Evolutionary conservation across 2,329 filamentous ascomycete species (phyloP), one percentile per base, ranked within the genome.

Genomic region (Daldinia sp.): DNA sequence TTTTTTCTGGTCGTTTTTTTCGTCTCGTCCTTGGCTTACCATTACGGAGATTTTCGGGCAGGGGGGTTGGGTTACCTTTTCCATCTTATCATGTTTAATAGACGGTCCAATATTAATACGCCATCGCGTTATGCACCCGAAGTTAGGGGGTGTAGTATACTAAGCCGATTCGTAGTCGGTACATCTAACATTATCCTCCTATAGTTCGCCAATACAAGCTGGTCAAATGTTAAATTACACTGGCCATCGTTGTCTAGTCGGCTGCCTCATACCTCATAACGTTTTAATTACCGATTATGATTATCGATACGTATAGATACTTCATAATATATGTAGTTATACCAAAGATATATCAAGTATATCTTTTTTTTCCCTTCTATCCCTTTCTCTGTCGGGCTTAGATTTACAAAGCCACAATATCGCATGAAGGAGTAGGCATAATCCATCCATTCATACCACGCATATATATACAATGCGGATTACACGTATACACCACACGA

Each of bases 191-290:
- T 30, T 27, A 2, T 32, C 34, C 48, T 35, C 30, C 49, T 64
- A 65, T 64, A 61, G 41, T 53, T 49, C 34, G 30, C 35, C 57
- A 53, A 64, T 45, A 53, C 10, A 50, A 57, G 30, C 29, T 61
- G 57, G 64, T 49, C 34, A 35, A 67, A 64, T 62, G 39, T 61
- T 67, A 60, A 65, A 65, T 53, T 63, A 43, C 41, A 15, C 45
- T 58, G 27, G 48, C 30, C 27, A 61, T 61, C 61, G 64, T 43
- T 52, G 35, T 59, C 21, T 37, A 30, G 50, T 56, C 54, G 60
- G 64, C 39, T 45, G 53, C 64, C 61, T 66, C 56, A 58, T 61
- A 64, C 64, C 61, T 66, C 56, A 58, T 61, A 64, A 48, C 29
- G 21, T 43, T 47, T 48, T 35, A 21, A 53, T 29, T 39, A 25